Evolutionary conservation across 2,329 filamentous ascomycete genomes (phyloP).

Genomic region (Hypoxylon sp.): DNA sequence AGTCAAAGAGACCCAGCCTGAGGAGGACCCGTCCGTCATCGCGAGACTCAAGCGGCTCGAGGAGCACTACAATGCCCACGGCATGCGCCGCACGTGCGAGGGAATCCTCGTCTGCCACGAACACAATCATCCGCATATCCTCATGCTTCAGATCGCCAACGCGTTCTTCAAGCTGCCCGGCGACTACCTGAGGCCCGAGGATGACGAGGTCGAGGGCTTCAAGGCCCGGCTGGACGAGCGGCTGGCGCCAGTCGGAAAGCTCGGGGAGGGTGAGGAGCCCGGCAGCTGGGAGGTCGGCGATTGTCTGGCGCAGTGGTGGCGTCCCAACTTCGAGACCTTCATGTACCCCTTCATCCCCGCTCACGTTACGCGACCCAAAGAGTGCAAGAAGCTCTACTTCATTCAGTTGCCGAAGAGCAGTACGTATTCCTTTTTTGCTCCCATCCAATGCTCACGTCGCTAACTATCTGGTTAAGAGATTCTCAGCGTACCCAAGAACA

Average conservation of each 20-base stretch:
- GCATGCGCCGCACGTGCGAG: conserved; percentile 97
- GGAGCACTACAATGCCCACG: conserved; percentile 89
- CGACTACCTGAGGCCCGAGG: conserved; percentile 88
- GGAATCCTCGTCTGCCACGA: conserved; percentile 98
- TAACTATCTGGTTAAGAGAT: conserved; percentile 69
- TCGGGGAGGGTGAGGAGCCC: conserved; percentile 81
- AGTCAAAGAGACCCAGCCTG: conserved; percentile 96
- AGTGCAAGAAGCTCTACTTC: conserved; percentile 99
- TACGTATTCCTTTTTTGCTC: conserved; percentile 53
- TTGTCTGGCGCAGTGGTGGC: conserved; percentile 97
- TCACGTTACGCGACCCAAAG: conserved; percentile 94
- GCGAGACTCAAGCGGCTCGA: conserved; percentile 93
- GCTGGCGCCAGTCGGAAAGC: conserved; percentile 87
- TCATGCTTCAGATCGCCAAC: conserved; percentile 99
- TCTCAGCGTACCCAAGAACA: conserved; percentile 96
- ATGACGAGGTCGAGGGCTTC: conserved; percentile 95
- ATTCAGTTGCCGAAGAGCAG: conserved; percentile 93
- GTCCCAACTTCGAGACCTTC: conserved; percentile 98
- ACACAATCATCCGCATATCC: conserved; percentile 97
- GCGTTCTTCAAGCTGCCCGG: conserved; percentile 99
- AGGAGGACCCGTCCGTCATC: conserved; percentile 95
- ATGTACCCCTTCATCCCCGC: conserved; percentile 99
- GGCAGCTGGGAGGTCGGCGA: conserved; percentile 95
- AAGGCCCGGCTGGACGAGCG: conserved; percentile 91
- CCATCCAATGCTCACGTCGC: conserved; percentile 3